Conservation (phyloP, 495 filamentous ascomycete species). For the Neurospora sp. region DNA sequence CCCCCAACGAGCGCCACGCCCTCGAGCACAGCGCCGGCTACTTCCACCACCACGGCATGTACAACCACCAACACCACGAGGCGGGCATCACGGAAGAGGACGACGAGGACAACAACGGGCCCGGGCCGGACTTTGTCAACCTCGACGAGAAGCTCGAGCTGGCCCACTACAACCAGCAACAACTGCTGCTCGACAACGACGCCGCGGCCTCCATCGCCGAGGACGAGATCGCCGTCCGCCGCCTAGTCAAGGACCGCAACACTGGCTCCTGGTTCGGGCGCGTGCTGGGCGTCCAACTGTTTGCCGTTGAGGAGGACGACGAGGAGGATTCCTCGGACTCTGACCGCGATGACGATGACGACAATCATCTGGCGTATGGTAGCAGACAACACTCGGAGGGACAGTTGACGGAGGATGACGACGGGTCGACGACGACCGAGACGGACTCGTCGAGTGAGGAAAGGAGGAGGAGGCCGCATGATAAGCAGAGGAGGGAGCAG, state of each 20-base stretch:
- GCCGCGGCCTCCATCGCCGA: conserved; percentile 15
- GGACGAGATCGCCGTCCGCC: conserved; percentile 47
- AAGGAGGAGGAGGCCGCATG: conserved; percentile 21
- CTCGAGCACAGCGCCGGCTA: conserved; percentile 30
- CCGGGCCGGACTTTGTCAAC: conserved; percentile 53
- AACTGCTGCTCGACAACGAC: conserved; percentile 18
- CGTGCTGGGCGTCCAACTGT: conserved; percentile 66
- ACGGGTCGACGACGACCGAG: conserved; percentile 13
- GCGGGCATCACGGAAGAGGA: conserved; percentile 5
- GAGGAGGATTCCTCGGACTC: conserved; percentile 29
- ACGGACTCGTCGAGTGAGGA: conserved; percentile 33
- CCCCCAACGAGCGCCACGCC: neutral
- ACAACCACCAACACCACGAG: conserved; percentile 7
- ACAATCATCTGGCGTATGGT: conserved; percentile 2
- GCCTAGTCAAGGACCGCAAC: conserved; percentile 47
- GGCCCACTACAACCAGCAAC: conserved; percentile 9
- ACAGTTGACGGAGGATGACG: conserved; percentile 22
- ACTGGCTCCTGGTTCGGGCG: conserved; percentile 69
- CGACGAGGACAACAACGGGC: conserved; percentile 25
- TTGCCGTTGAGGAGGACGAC: conserved; percentile 53
- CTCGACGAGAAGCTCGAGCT: conserved; percentile 39
- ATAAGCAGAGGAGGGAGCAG: conserved; percentile 13
- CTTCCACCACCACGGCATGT: conserved; percentile 25
- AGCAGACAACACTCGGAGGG: neutral
- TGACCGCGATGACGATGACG: conserved; percentile 35